Evolutionary conservation across 2,329 filamentous ascomycete genomes (phyloP).

Genomic region (Alternaria ethzedia): DNA sequence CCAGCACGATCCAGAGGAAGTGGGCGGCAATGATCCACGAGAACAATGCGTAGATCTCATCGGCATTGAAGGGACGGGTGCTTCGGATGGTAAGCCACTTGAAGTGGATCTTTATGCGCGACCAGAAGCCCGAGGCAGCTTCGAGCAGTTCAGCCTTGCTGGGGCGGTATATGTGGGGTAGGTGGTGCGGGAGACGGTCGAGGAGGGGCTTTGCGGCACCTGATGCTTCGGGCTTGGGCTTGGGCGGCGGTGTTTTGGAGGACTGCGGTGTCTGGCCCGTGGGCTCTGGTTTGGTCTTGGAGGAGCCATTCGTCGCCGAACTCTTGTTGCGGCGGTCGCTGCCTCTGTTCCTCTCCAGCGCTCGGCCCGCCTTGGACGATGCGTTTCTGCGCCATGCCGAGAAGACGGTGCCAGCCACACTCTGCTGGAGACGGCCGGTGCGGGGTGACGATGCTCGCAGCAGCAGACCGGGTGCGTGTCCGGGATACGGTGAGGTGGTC

Average conservation of each 20-base stretch:
- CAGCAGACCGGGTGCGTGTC: constrained; percentile 15
- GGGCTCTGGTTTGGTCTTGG: constrained; percentile 26
- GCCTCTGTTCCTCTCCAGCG: constrained; percentile 17
- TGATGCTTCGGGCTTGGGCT: constrained; percentile 28
- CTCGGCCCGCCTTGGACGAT: constrained; percentile 29
- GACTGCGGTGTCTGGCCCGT: constrained; percentile 28
- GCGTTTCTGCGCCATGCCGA: constrained; percentile 40
- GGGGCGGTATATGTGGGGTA: constrained; percentile 78
- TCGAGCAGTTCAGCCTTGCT: constrained; percentile 92
- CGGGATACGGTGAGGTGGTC: constrained; percentile 19
- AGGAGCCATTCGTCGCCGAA: constrained; percentile 38
- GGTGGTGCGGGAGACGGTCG: constrained; percentile 61
- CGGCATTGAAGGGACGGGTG: constrained; percentile 89
- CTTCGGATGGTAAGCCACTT: constrained; percentile 98
- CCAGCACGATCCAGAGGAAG: constrained; percentile 92
- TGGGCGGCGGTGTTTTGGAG: constrained; percentile 26
- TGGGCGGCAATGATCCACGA: constrained; percentile 96
- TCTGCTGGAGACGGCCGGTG: constrained; percentile 17
- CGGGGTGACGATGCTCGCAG: constrained; percentile 11
- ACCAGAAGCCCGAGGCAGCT: constrained; percentile 91
- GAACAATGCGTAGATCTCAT: constrained; percentile 94
- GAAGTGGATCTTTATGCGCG: constrained; percentile 86
- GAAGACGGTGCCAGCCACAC: constrained; percentile 32
- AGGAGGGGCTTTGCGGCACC: constrained; percentile 56
- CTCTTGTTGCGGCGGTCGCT: constrained; percentile 46